Conservation (phyloP, 2,329 filamentous ascomycete genomes). For the Niveomyces coronatus region DNA sequence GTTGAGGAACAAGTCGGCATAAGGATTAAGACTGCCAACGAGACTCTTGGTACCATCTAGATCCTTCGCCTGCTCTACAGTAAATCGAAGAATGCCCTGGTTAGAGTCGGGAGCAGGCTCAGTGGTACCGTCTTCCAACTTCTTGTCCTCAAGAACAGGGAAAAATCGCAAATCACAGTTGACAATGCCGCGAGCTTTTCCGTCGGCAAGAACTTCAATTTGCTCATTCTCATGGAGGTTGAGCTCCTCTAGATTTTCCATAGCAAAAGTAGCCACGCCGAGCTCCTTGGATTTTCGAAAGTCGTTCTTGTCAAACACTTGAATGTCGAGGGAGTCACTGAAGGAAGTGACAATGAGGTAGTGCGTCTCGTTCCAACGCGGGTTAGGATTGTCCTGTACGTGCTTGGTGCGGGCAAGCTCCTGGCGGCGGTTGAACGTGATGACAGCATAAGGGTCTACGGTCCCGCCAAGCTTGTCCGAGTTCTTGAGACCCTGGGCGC, state of each 20-base stretch:
- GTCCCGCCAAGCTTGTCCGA: slow-evolving; percentile 87
- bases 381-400: slow-evolving; percentile 72
- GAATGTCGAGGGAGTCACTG: slow-evolving; percentile 75
- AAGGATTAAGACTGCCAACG: slow-evolving; percentile 84
- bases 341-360: slow-evolving; percentile 91
- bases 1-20: slow-evolving; percentile 73
- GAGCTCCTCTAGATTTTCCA: slow-evolving; percentile 72
- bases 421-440: slow-evolving; percentile 75
- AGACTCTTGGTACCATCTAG: slow-evolving; percentile 87
- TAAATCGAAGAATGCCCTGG: slow-evolving; percentile 89
- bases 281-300: slow-evolving; percentile 95
- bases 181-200: slow-evolving; percentile 71
- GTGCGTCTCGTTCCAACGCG: slow-evolving; percentile 92
- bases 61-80: slow-evolving; percentile 91
- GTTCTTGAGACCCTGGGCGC: slow-evolving; percentile 88
- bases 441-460: slow-evolving; percentile 77
- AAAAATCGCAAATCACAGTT: slow-evolving; percentile 87
- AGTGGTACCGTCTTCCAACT: slow-evolving; percentile 63
- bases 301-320: slow-evolving; percentile 88
- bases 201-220: slow-evolving; percentile 74
- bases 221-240: slow-evolving; percentile 73
- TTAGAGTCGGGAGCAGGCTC: slow-evolving; percentile 81
- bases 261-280: slow-evolving; percentile 71
- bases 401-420: slow-evolving; percentile 84
- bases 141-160: slow-evolving; percentile 69